Conservation (phyloP, 2,329 filamentous ascomycete species). For the Aspergillus fischeri region DNA sequence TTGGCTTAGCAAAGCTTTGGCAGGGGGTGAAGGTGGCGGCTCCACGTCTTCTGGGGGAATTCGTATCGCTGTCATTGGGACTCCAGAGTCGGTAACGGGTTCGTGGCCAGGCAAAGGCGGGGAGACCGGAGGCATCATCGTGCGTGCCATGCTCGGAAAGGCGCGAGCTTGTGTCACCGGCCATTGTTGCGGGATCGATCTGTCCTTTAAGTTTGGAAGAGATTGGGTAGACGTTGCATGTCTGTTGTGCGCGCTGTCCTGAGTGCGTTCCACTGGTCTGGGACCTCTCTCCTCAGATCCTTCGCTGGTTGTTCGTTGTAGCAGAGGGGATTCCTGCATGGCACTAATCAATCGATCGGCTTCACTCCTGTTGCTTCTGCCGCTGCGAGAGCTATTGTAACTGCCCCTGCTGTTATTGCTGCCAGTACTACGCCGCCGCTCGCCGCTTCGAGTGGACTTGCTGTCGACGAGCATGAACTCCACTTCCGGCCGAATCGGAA, state of each 20-base stretch:
- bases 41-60: slow-evolving; percentile 21
- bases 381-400: slow-evolving; percentile 30
- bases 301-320: slow-evolving; percentile 11
- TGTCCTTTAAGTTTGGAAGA: neutral
- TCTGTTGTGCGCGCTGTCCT: slow-evolving; percentile 9
- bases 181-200: neutral
- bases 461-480: slow-evolving; percentile 38
- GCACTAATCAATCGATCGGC: slow-evolving; percentile 41
- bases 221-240: slow-evolving; percentile 13
- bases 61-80: slow-evolving; percentile 28
- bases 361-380: slow-evolving; percentile 26
- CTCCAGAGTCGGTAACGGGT: slow-evolving; percentile 31
- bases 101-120: slow-evolving; percentile 19
- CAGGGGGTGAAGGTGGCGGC: slow-evolving; percentile 1
- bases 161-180: neutral
- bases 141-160: neutral
- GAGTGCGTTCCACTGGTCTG: neutral
- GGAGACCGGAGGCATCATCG: neutral
- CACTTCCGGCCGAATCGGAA: slow-evolving; percentile 25
- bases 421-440: slow-evolving; percentile 20
- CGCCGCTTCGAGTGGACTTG: slow-evolving; percentile 11
- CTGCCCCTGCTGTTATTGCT: slow-evolving; percentile 31
- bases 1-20: neutral
- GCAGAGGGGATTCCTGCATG: slow-evolving; percentile 35
- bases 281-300: slow-evolving; percentile 4